Percentiles rank a stretch among this genome's conserved stretches.
These are phyloP conservation scores for Termitomyces sp. DNA, from an alignment of 768 basidiomycete genomes.

Conservation along the genomic window DNA sequence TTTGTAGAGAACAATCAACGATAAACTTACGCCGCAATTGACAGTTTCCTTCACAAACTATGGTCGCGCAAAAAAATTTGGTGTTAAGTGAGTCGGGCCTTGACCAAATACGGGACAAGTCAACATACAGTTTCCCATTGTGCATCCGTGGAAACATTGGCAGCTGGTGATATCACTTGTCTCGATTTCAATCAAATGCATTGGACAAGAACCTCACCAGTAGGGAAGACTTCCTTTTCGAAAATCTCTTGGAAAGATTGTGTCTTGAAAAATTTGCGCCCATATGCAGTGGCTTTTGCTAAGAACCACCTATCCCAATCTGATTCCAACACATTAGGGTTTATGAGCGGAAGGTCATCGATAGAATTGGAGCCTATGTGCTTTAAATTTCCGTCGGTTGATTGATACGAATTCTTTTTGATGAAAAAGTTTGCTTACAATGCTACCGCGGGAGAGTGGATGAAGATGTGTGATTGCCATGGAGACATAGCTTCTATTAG, in stretches of 20 bases:
- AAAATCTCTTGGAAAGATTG: slow-evolving; percentile 22
- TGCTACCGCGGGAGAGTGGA: slow-evolving; percentile 40
- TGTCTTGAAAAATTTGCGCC: slow-evolving; percentile 24
- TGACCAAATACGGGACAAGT: neutral
- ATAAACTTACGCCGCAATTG: slow-evolving; percentile 18
- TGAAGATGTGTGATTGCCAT: slow-evolving; percentile 31
- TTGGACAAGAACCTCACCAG: slow-evolving; percentile 10
- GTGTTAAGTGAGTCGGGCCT: neutral
- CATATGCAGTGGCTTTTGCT: slow-evolving; percentile 25
- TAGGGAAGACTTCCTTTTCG: slow-evolving; percentile 24
- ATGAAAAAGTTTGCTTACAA: slow-evolving; percentile 14
- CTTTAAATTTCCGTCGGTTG: neutral
- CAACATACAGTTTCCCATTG: slow-evolving; percentile 19
- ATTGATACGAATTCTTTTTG: neutral
- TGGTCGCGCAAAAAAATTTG: too few species aligned
- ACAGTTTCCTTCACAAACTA: slow-evolving; percentile 19
- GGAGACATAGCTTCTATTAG: slow-evolving; percentile 28
- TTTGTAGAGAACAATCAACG: neutral
- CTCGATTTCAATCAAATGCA: neutral
- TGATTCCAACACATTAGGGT: slow-evolving; percentile 23
- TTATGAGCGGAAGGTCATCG: slow-evolving; percentile 20
- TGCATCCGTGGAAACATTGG: slow-evolving; percentile 14
- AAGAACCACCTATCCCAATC: slow-evolving; percentile 28
- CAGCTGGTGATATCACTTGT: neutral
- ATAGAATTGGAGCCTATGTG: slow-evolving; percentile 20